Evolutionary conservation across 805 yeast genomes (phyloP), one percentile per base, ranked within the genome.

Genomic region (Saturnispora gosingensis): DNA sequence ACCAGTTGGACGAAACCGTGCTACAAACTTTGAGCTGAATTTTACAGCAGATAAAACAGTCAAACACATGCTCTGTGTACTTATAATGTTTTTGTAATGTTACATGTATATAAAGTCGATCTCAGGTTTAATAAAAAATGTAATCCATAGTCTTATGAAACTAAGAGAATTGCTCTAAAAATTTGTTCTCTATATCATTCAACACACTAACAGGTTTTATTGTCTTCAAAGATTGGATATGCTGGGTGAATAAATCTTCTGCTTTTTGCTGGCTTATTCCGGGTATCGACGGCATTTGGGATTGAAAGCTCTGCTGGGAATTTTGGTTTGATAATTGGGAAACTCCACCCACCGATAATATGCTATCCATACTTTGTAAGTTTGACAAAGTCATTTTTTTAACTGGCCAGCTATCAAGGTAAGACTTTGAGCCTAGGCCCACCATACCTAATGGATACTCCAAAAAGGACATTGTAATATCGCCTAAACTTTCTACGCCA

Each of bases 401-500:
- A 28, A 43, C 27, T 27, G 49, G 49, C 25, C 32, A 35, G 28
- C 13, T 9, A 27, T 46, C 49, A 15, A 46, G 39, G 18, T 46
- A 38, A 18, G 43, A 38, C 20, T 27, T 20, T 5, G 39, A 15
- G 2, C 22, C 13, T 13, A 45, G n/a, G 10, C 48, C 48, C 15
- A 45, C 25, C 10, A 25, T 28, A 22, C 20, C 40, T 22, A 39
- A 20, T 5, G 18, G 8, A 3, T 40, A 27, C 9, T 81, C 82
- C 57, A 88, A 75, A 7, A 89, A 56, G 49, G 91, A 74, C 38
- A 85, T 76, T 64, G 83, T 24, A 10, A 48, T 28, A 32, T 34
- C 46, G 20, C 50, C 85, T 1, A 93, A 82, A 0, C 96, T 85
- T 58, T 80, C 78, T 54, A 93, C 74, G 28, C 98, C 98, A 48